Conservation (phyloP, 148 eudicot species). For the Pharnaceum exiguum region DNA sequence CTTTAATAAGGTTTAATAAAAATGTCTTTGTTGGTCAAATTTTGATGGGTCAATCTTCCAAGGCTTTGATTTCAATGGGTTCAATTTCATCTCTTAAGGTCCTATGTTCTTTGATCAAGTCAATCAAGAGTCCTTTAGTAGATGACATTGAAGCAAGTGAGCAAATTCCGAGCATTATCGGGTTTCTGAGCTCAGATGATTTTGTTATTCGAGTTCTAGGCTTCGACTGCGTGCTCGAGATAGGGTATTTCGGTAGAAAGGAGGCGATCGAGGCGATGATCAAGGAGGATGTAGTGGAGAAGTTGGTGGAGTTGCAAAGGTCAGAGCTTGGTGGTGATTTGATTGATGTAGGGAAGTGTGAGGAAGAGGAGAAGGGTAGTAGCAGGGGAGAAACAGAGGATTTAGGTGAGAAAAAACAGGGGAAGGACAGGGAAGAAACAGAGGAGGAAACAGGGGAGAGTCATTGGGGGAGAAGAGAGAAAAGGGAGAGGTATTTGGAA, state of each 20-base stretch:
- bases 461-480: slow-evolving; percentile 11
- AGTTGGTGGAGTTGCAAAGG: slow-evolving; percentile 65
- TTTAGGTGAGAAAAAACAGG: slow-evolving; percentile 8
- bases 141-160: slow-evolving; percentile 61
- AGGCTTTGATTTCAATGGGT: slow-evolving; percentile 41
- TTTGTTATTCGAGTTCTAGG: slow-evolving; percentile 25
- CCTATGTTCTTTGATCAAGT: slow-evolving; percentile 46
- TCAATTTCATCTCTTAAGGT: slow-evolving; percentile 37
- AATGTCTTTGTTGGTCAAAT: slow-evolving; percentile 84
- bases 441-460: too few species aligned
- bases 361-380: slow-evolving; percentile 22
- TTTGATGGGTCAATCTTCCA: slow-evolving; percentile 42
- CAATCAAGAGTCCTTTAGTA: slow-evolving; percentile 70
- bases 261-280: slow-evolving; percentile 87
- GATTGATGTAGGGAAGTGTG: slow-evolving; percentile 46
- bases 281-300: slow-evolving; percentile 40
- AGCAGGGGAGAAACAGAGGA: not conserved
- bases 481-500: slow-evolving; percentile 36
- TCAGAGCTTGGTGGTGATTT: slow-evolving; percentile 57
- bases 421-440: slow-evolving; percentile 2
- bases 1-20: slow-evolving; percentile 63
- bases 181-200: slow-evolving; percentile 27
- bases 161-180: slow-evolving; percentile 40
- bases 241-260: slow-evolving; percentile 81
- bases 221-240: slow-evolving; percentile 60